These are phyloP conservation scores for Theobroma cacao DNA, from an alignment of 345 rosid species.

Conservation along the genomic window DNA sequence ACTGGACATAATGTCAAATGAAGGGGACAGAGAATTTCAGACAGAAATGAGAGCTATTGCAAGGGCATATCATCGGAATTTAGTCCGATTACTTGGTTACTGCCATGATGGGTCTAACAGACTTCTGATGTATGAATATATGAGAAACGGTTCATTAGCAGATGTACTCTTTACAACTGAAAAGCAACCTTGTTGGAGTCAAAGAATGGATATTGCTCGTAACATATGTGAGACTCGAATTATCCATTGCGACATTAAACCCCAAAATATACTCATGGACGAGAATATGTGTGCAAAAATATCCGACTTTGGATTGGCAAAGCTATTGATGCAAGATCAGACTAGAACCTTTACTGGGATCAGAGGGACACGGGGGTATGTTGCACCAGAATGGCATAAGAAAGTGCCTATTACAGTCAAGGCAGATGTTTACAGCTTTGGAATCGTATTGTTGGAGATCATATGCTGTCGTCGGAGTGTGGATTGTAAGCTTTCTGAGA, in stretches of 20 bases:
- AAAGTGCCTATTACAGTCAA: neutral
- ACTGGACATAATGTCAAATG: constrained; percentile 14
- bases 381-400: constrained; percentile 31
- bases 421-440: constrained; percentile 26
- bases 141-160: constrained; percentile 25
- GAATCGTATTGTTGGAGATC: constrained; percentile 26
- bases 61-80: constrained; percentile 25
- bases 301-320: constrained; percentile 27
- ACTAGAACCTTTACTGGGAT: constrained; percentile 16
- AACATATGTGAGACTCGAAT: constrained; percentile 17
- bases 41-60: constrained; percentile 19
- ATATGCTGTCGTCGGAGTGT: constrained; percentile 20
- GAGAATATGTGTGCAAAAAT: constrained; percentile 14
- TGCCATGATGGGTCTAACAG: constrained; percentile 22
- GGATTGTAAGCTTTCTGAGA: constrained; percentile 2
- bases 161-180: constrained; percentile 11
- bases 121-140: constrained; percentile 25
- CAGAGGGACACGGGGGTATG: constrained; percentile 36
- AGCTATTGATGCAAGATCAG: constrained; percentile 20
- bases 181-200: constrained; percentile 1
- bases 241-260: constrained; percentile 26
- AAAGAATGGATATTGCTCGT: constrained; percentile 13
- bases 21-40: constrained; percentile 21
- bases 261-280: constrained; percentile 19
- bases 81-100: constrained; percentile 25